Base-by-base conservation (phyloP, 23 red algal species). In the Gracilaria domingensis region DNA sequence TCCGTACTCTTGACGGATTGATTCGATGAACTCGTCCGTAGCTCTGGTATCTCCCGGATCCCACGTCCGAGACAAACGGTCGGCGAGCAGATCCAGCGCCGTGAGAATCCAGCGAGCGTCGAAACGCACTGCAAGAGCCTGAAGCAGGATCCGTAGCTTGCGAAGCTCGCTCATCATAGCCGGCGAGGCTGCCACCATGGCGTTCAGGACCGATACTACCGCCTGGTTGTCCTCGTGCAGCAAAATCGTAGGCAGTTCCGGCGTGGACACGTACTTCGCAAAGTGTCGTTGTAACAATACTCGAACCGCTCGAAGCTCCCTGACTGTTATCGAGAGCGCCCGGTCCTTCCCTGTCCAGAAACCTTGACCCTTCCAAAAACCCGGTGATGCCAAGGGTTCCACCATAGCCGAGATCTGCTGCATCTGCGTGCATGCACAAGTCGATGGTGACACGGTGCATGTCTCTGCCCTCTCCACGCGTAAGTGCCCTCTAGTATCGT, bases 131-230 rank as follows among this genome's bases (percentile, higher is more conserved):
- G 24, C n/a, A 8, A 44, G 83, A 14, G 4, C 33, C 12, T 48
- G 34, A 2, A 87, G 23, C 58, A 74, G 30, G 35, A 40, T 16
- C 53, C 67, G 35, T 0, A 87, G 60, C 3, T 21, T 9, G 8
- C 83, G 83, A 35, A 87, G 59, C 61, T 87, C 62, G 0, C 57
- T 53, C 83, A 87, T 74, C 45, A 87, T 70, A 20, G 60, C 9
- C 38, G 9, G 60, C 3, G 58, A 70, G 39, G 83, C 38, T 30
- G 83, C 29, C 12, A 87, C 64, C 24, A 74, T 70, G 7, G 83
- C 0, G 59, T 51, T 70, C 0, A 48, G 21, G 16, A 87, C 42
- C 2, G 26, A 71, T 3, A 74, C 44, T 3, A 87, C 61, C 6
- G 29, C 60, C 42, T 74, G 60, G 39, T 3, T 87, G 4, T 42